Conservation (phyloP, 345 rosid species). For the Reutealis trisperma region DNA sequence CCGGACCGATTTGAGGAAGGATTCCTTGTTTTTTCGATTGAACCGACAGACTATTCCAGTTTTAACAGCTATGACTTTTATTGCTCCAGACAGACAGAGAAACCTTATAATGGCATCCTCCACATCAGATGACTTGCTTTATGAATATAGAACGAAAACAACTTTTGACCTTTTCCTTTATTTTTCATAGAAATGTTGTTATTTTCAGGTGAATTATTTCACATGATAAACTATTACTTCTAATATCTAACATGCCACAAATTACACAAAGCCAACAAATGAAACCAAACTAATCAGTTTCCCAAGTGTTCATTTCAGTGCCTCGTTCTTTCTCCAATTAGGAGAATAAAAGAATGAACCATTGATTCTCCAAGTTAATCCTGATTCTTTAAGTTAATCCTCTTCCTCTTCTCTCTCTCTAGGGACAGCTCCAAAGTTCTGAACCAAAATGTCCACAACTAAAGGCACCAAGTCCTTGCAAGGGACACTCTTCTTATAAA, state of each 20-base stretch:
- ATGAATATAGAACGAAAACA: too few relatives aligned
- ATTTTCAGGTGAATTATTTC: too few relatives aligned
- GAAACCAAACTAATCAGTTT: background rate
- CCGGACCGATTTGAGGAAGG: too few relatives aligned
- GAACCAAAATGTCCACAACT: conserved; percentile 71
- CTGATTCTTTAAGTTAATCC: conserved; percentile 50
- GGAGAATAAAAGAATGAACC: background rate
- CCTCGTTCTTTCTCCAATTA: background rate
- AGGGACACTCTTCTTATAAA: conserved; percentile 80
- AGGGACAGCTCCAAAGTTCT: conserved; percentile 79
- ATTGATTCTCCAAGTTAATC: conserved; percentile 28
- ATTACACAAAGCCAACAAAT: too few relatives aligned
- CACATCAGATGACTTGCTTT: too few relatives aligned
- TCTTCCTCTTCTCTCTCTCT: conserved; percentile 85
- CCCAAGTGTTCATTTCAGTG: background rate
- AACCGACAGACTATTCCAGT: too few relatives aligned
- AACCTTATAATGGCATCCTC: too few relatives aligned
- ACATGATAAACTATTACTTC: background rate
- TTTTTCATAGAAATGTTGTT: background rate
- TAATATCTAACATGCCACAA: background rate
- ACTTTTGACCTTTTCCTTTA: background rate
- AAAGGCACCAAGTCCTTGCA: conserved; percentile 82
- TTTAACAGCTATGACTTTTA: too few relatives aligned
- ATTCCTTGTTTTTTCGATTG: too few relatives aligned
- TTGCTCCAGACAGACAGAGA: too few relatives aligned